Evolutionary conservation across 2,329 filamentous ascomycete species (phyloP), one percentile per base, ranked within the genome.

Genomic region (Emmonsiellopsis sp.): DNA sequence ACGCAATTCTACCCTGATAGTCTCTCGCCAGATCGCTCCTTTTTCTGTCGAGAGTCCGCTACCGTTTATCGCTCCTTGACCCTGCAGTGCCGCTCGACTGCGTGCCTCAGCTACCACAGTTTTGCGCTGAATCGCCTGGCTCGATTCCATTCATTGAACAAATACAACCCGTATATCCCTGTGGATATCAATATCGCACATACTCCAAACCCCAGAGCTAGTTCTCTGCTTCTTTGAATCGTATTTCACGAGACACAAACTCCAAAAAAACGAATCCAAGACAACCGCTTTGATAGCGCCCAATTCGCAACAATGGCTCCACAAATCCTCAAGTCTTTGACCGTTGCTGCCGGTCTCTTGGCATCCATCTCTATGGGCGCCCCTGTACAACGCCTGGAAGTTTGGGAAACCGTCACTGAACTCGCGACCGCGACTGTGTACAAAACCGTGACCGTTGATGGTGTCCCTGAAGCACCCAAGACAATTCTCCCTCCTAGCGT

Each of bases 381-480:
- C 48, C 58, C 58, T 10, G 34, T 57, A 21, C 39, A 57, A 32
- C 48, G 43, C 36, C 32, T 42, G 7, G 51, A 53, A 32, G 31
- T 40, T 9, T 51, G 56, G n/a, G 54, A 51, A 13, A 48, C 56
- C 40, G 55, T 59, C 46, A 59, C 57, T 49, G 52, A 60, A 17
- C 54, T 54, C 33, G 54, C 52, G 17, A 56, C 59, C 1, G 63
- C 61, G 34, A 55, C 63, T 3, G 58, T 65, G 6, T 58, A 65
- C 31, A 67, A 67, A 27, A 67, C 70, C 27, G 65, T 67, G 39
- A 68, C 68, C 37, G 67, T 72, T 14, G 72, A 68, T 52, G 83
- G 81, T 60, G 73, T 73, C 21, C 74, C 79, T 27, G 56, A 52
- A 49, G 74, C 80, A 33, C 66, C 73, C 51, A 68, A 71, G 54